A percentile compares a stretch with the other conserved stretches of the same genome.
These are phyloP conservation scores for Sonneratia caseolaris DNA, from an alignment of 345 rosid species.

Conservation along the genomic window DNA sequence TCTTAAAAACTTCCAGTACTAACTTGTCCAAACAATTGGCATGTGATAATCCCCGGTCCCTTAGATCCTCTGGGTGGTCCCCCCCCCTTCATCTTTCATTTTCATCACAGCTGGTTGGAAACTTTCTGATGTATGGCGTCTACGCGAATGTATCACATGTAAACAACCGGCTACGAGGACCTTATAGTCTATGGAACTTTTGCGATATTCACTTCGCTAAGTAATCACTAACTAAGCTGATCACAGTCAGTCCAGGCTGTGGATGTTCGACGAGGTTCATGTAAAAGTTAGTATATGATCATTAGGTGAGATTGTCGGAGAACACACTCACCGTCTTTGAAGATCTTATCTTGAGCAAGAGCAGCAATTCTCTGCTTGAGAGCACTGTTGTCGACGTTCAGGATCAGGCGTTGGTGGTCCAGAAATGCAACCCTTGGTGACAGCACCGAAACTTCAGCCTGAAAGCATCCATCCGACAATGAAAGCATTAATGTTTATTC, in stretches of 20 bases:
- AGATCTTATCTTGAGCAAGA: constrained; percentile 78
- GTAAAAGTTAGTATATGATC: too few species aligned
- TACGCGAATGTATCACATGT: background rate
- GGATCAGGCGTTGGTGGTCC: constrained; percentile 83
- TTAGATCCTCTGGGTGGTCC: background rate
- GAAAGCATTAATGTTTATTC: background rate
- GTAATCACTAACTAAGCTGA: too few species aligned
- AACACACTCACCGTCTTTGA: constrained; percentile 62
- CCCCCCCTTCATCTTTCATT: background rate
- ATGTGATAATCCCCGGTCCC: background rate
- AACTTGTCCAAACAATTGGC: background rate
- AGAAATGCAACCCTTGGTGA: constrained; percentile 78
- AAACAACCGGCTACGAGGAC: background rate
- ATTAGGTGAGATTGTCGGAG: background rate
- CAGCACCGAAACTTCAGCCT: constrained; percentile 85
- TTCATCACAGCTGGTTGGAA: background rate
- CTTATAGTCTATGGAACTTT: too few species aligned
- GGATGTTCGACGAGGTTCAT: too few species aligned
- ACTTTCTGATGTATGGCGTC: background rate
- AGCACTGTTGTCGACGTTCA: constrained; percentile 74
- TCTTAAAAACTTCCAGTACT: background rate
- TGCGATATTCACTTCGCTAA: too few species aligned
- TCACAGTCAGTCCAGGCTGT: too few species aligned
- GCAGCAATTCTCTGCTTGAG: constrained; percentile 95
- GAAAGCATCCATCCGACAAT: background rate